Evolutionary conservation across 2,329 filamentous ascomycete genomes (phyloP).

Genomic region (Cladophialophora immunda): DNA sequence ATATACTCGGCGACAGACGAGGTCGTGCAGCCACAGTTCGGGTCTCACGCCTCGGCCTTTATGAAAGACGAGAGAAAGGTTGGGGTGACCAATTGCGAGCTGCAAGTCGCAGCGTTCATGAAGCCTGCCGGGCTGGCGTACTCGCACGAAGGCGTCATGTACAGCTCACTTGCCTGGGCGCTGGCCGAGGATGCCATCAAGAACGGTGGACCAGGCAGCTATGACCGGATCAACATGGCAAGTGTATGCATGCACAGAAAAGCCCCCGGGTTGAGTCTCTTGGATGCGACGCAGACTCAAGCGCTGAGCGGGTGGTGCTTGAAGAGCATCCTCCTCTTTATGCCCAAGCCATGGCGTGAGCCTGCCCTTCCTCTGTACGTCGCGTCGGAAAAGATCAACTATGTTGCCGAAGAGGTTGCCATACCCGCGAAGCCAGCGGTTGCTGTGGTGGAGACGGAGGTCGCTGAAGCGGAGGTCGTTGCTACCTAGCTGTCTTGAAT

Average conservation of each 20-base stretch:
- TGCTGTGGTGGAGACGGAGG: neutral
- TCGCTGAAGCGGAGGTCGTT: neutral
- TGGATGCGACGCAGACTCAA: slow-evolving; percentile 19
- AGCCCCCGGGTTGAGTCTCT: slow-evolving; percentile 22
- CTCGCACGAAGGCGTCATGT: slow-evolving; percentile 61
- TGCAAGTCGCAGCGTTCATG: slow-evolving; percentile 47
- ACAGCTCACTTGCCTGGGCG: slow-evolving; percentile 54
- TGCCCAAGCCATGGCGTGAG: slow-evolving; percentile 16
- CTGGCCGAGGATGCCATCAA: slow-evolving; percentile 60
- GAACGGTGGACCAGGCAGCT: slow-evolving; percentile 56
- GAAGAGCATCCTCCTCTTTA: slow-evolving; percentile 19
- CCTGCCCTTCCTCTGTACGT: slow-evolving; percentile 16
- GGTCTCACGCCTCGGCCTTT: slow-evolving; percentile 56
- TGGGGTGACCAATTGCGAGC: slow-evolving; percentile 61
- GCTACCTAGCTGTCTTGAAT: neutral
- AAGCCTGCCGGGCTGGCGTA: slow-evolving; percentile 56
- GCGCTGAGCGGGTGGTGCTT: slow-evolving; percentile 19
- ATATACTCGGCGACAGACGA: slow-evolving; percentile 62
- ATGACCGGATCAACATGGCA: slow-evolving; percentile 50
- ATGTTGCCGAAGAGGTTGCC: slow-evolving; percentile 15
- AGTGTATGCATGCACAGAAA: slow-evolving; percentile 49
- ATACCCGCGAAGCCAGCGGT: slow-evolving; percentile 1
- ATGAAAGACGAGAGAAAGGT: slow-evolving; percentile 51
- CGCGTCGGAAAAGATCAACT: slow-evolving; percentile 14
- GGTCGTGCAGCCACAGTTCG: slow-evolving; percentile 61